phyloP scores from a whole-genome alignment of 2,329 filamentous ascomycete genomes.

The Fusarium goolgardi region DNA sequence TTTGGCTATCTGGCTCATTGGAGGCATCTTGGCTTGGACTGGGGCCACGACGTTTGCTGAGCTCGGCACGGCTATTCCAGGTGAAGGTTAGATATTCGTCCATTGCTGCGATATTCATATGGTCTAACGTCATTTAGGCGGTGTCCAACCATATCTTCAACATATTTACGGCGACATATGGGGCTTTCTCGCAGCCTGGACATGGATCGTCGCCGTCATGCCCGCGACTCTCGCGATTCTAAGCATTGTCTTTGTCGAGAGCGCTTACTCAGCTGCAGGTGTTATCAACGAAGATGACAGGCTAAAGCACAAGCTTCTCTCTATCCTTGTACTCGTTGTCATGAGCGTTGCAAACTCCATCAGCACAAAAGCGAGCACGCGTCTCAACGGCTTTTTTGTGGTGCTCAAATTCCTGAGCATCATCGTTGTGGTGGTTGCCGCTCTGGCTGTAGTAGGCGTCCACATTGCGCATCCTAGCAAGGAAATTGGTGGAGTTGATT shows the following conservation, averaged over 20 bases:
- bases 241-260: constrained; percentile 72
- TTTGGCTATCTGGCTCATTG: constrained; percentile 69
- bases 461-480: constrained; percentile 53
- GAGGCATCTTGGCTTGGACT: constrained; percentile 72
- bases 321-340: constrained; percentile 59
- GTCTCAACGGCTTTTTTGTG: constrained; percentile 67
- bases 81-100: constrained; percentile 59
- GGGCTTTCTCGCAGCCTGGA: constrained; percentile 74
- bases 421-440: constrained; percentile 60
- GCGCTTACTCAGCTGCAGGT: constrained; percentile 64
- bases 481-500: constrained; percentile 61
- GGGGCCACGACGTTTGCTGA: constrained; percentile 72
- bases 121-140: constrained; percentile 54
- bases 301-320: constrained; percentile 63
- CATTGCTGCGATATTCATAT: neutral
- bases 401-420: constrained; percentile 65
- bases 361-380: constrained; percentile 66
- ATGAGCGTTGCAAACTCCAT: constrained; percentile 66
- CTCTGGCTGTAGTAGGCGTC: constrained; percentile 58
- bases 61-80: constrained; percentile 71
- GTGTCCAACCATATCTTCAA: constrained; percentile 71
- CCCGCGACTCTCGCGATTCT: constrained; percentile 73
- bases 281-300: constrained; percentile 58
- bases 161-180: constrained; percentile 70
- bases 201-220: constrained; percentile 73